Evolutionary conservation across 495 filamentous ascomycete species (phyloP).

Genomic region (Parathielavia hyrcaniae): DNA sequence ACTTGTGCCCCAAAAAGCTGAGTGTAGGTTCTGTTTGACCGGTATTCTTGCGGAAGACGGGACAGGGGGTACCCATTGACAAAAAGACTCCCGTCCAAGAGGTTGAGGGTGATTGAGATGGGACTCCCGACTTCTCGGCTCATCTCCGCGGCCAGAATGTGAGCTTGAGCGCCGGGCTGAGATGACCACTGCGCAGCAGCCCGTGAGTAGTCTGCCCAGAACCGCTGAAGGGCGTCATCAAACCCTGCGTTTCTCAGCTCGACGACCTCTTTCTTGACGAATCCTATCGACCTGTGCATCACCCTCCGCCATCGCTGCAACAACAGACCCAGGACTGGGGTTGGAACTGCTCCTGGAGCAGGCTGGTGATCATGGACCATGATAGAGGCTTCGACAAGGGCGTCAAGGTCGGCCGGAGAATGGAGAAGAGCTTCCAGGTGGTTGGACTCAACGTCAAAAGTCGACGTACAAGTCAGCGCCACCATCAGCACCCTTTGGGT

Average conservation of each 20-base stretch:
- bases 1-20: slow-evolving; percentile 36
- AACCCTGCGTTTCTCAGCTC: slow-evolving; percentile 7
- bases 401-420: not conserved
- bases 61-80: slow-evolving; percentile 50
- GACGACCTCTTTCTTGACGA: slow-evolving; percentile 3
- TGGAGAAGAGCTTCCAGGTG: slow-evolving; percentile 7
- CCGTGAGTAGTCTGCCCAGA: slow-evolving; percentile 19
- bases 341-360: not conserved
- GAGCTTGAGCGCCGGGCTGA: not conserved
- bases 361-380: slow-evolving; percentile 12
- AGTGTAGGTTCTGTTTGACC: slow-evolving; percentile 30
- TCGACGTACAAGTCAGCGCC: slow-evolving; percentile 13
- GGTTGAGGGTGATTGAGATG: slow-evolving; percentile 44
- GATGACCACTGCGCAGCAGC: not conserved
- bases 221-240: slow-evolving; percentile 10
- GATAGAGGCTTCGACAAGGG: slow-evolving; percentile 11
- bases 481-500: slow-evolving; percentile 8
- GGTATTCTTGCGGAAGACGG: slow-evolving; percentile 45
- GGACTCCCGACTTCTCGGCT: not conserved
- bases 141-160: slow-evolving; percentile 5
- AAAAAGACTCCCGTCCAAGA: slow-evolving; percentile 51
- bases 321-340: slow-evolving; percentile 7
- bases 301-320: slow-evolving; percentile 11
- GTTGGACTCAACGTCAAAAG: slow-evolving; percentile 11
- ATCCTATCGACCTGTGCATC: slow-evolving; percentile 10